Percentiles rank a stretch among this genome's conserved stretches.
These are phyloP conservation scores for Xylaria sp. DNA, from an alignment of 2,329 filamentous ascomycete genomes.

Conservation along the genomic window DNA sequence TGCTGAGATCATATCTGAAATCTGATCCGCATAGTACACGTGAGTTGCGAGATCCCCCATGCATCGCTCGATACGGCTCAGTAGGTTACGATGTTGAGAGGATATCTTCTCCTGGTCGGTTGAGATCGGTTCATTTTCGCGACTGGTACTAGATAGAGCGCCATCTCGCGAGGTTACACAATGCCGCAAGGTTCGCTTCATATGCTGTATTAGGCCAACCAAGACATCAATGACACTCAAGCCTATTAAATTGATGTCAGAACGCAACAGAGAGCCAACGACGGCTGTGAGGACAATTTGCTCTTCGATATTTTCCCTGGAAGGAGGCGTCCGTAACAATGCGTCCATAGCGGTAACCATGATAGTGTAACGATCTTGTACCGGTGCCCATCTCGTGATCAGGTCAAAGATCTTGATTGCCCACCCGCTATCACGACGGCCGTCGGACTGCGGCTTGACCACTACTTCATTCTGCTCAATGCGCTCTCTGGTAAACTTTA, in stretches of 20 bases:
- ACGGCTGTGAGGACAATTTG: slow-evolving; percentile 79
- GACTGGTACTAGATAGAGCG: slow-evolving; percentile 16
- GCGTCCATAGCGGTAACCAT: slow-evolving; percentile 81
- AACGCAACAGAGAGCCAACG: slow-evolving; percentile 81
- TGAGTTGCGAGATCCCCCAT: slow-evolving; percentile 93
- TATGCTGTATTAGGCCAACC: slow-evolving; percentile 81
- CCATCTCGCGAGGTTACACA: slow-evolving; percentile 45
- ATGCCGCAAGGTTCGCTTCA: slow-evolving; percentile 76
- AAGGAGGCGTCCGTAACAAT: slow-evolving; percentile 69
- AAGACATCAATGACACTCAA: slow-evolving; percentile 96
- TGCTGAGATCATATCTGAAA: slow-evolving; percentile 88
- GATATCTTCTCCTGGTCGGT: slow-evolving; percentile 48
- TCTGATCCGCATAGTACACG: slow-evolving; percentile 95
- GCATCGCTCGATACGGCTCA: slow-evolving; percentile 76
- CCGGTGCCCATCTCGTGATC: slow-evolving; percentile 84
- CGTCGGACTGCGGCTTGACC: slow-evolving; percentile 55
- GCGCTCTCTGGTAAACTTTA: slow-evolving; percentile 74
- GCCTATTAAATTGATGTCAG: slow-evolving; percentile 91
- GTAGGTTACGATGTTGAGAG: slow-evolving; percentile 66
- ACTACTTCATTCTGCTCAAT: slow-evolving; percentile 58
- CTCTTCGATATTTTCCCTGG: slow-evolving; percentile 72
- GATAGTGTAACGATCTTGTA: slow-evolving; percentile 93
- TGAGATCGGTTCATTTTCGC: slow-evolving; percentile 40
- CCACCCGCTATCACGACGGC: slow-evolving; percentile 68
- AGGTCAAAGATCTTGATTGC: slow-evolving; percentile 81